Conservation (phyloP, 2,329 filamentous ascomycete genomes). For the Cadophora luteo-olivacea region DNA sequence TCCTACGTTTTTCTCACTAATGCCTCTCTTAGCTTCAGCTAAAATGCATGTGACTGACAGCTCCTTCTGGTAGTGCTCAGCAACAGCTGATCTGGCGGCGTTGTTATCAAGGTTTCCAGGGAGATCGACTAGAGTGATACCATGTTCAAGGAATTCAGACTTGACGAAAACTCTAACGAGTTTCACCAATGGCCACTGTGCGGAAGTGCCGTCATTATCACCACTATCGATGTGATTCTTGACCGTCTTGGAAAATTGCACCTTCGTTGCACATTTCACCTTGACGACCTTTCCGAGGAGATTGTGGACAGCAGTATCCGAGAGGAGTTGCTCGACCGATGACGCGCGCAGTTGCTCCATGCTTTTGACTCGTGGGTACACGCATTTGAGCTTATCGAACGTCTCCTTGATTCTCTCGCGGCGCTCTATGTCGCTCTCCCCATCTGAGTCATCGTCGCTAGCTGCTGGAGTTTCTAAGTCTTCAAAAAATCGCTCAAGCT, state of each 20-base stretch:
- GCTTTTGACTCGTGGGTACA: slow-evolving; percentile 48
- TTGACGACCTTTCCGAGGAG: slow-evolving; percentile 27
- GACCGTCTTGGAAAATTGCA: slow-evolving; percentile 24
- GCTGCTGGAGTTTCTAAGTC: slow-evolving; percentile 18
- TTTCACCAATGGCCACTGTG: slow-evolving; percentile 35
- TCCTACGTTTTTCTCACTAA: slow-evolving; percentile 27
- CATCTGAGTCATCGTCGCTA: slow-evolving; percentile 30
- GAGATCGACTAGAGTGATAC: slow-evolving; percentile 35
- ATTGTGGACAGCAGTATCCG: slow-evolving; percentile 22
- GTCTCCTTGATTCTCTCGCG: slow-evolving; percentile 42
- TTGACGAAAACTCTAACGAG: slow-evolving; percentile 28
- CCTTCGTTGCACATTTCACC: background rate
- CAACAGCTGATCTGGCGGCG: slow-evolving; percentile 29
- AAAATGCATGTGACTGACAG: slow-evolving; percentile 33
- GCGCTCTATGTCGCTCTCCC: slow-evolving; percentile 41
- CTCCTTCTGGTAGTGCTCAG: slow-evolving; percentile 28
- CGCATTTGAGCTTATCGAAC: slow-evolving; percentile 52
- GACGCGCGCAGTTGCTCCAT: slow-evolving; percentile 45
- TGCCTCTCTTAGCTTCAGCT: slow-evolving; percentile 24
- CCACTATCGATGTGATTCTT: slow-evolving; percentile 30
- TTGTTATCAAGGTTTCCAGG: slow-evolving; percentile 35
- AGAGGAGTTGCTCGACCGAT: slow-evolving; percentile 25
- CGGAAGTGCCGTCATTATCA: background rate
- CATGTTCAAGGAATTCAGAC: slow-evolving; percentile 26
- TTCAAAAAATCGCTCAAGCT: slow-evolving; percentile 28